Conservation (phyloP, 176 grass and related monocot genomes). For the Aegilops longissima region DNA sequence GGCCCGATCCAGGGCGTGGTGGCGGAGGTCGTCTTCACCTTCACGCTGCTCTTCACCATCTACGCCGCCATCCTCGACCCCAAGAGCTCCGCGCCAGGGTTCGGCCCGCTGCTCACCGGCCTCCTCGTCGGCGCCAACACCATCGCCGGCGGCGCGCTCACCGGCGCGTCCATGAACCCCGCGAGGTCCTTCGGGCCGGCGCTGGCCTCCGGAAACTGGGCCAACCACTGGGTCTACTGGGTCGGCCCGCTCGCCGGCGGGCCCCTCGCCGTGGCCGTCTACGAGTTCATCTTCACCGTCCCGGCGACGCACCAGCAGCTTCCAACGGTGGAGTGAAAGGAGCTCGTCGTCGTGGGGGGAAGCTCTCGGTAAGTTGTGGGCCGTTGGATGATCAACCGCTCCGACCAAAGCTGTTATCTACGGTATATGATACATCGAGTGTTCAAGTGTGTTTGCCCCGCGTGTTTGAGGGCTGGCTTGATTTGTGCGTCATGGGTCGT, state of each 20-base stretch:
- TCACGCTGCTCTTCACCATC: conserved; percentile 75
- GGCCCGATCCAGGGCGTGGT: conserved; percentile 56
- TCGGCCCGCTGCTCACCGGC: conserved; percentile 65
- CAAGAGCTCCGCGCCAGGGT: conserved; percentile 45
- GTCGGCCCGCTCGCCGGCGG: conserved; percentile 75
- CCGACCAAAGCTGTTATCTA: background rate
- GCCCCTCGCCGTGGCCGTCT: conserved; percentile 54
- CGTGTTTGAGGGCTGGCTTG: background rate
- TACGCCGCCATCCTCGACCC: conserved; percentile 71
- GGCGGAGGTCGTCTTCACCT: conserved; percentile 79
- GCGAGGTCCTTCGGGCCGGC: conserved; percentile 81
- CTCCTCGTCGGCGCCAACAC: conserved; percentile 84
- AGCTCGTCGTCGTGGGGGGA: no score
- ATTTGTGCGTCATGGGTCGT: background rate
- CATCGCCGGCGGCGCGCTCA: conserved; percentile 67
- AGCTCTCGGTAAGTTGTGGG: background rate
- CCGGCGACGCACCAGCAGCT: conserved; percentile 41
- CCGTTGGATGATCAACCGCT: conserved; percentile 14
- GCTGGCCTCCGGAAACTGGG: conserved; percentile 58
- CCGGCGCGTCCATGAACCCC: conserved; percentile 96
- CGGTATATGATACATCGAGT: background rate
- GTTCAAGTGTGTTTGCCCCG: background rate
- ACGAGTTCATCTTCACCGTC: conserved; percentile 57
- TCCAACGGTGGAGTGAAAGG: conserved; percentile 36
- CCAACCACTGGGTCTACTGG: conserved; percentile 95